These are phyloP conservation scores for Monosporascus sp. DNA, from an alignment of 2,329 filamentous ascomycete species.

Conservation along the genomic window DNA sequence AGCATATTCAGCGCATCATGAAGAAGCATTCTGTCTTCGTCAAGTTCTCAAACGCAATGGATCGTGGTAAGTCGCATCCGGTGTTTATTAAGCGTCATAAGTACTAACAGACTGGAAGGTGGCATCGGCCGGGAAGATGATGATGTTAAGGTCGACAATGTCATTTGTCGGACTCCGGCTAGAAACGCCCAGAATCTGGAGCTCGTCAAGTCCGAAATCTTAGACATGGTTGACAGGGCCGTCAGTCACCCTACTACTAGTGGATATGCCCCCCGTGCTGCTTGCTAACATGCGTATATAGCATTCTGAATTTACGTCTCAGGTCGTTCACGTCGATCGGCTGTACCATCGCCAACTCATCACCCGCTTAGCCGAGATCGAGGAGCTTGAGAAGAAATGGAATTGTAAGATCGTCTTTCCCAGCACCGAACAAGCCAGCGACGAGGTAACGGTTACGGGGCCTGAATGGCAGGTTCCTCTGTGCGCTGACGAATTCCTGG, in stretches of 20 bases:
- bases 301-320: conserved; percentile 95
- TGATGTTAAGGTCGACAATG: conserved; percentile 97
- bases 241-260: conserved; percentile 40
- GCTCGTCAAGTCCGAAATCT: conserved; percentile 95
- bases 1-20: conserved; percentile 99
- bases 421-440: conserved; percentile 93
- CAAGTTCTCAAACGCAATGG: conserved; percentile 99
- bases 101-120: conserved; percentile 30
- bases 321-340: conserved; percentile 88
- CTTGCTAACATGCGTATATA: conserved; percentile 27
- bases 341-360: conserved; percentile 94
- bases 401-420: conserved; percentile 99
- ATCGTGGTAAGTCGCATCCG: conserved; percentile 57
- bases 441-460: conserved; percentile 90
- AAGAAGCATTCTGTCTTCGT: conserved; percentile 99
- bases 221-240: conserved; percentile 98
- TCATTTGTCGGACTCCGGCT: conserved; percentile 95
- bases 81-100: neutral
- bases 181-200: conserved; percentile 96
- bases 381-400: conserved; percentile 97
- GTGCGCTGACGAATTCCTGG: conserved; percentile 90
- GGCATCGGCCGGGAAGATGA: conserved; percentile 93
- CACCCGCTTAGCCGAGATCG: conserved; percentile 79
- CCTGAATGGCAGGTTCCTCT: conserved; percentile 98
- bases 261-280: neutral